Conservation (phyloP, 495 filamentous ascomycete species). For the Aspergillus ostianus region DNA sequence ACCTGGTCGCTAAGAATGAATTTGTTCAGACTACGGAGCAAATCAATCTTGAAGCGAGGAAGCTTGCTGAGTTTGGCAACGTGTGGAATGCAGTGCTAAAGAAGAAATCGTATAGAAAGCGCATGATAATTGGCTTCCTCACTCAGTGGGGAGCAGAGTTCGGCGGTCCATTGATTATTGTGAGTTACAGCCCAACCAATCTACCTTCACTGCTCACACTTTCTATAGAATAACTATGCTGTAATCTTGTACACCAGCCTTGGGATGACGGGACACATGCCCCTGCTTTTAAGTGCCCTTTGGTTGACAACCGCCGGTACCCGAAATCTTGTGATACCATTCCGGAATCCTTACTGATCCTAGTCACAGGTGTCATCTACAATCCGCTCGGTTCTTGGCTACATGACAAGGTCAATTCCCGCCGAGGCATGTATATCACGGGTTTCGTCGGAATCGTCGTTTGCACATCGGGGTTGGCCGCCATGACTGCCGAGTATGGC, state of each 20-base stretch:
- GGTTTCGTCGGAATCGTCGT: slow-evolving; percentile 39
- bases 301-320: slow-evolving; percentile 46
- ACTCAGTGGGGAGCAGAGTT: slow-evolving; percentile 41
- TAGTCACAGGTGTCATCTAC: slow-evolving; percentile 34
- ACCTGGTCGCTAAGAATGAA: slow-evolving; percentile 36
- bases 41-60: slow-evolving; percentile 34
- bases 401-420: slow-evolving; percentile 45
- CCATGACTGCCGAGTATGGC: slow-evolving; percentile 41
- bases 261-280: slow-evolving; percentile 42
- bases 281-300: slow-evolving; percentile 46
- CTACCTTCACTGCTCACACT: slow-evolving; percentile 10
- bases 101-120: slow-evolving; percentile 42
- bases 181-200: slow-evolving; percentile 15
- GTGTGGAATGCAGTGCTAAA: slow-evolving; percentile 37
- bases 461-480: slow-evolving; percentile 39
- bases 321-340: neutral
- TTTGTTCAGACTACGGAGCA: slow-evolving; percentile 41
- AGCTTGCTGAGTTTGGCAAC: slow-evolving; percentile 25
- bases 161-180: slow-evolving; percentile 38
- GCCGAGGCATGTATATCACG: slow-evolving; percentile 45
- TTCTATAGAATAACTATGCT: slow-evolving; percentile 42
- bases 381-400: slow-evolving; percentile 48
- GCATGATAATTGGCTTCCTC: slow-evolving; percentile 42
- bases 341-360: slow-evolving; percentile 15
- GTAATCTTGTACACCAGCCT: slow-evolving; percentile 49